phyloP scores from a whole-genome alignment of 108 stramenopile genomes.

The Schizochytrium sp. region DNA sequence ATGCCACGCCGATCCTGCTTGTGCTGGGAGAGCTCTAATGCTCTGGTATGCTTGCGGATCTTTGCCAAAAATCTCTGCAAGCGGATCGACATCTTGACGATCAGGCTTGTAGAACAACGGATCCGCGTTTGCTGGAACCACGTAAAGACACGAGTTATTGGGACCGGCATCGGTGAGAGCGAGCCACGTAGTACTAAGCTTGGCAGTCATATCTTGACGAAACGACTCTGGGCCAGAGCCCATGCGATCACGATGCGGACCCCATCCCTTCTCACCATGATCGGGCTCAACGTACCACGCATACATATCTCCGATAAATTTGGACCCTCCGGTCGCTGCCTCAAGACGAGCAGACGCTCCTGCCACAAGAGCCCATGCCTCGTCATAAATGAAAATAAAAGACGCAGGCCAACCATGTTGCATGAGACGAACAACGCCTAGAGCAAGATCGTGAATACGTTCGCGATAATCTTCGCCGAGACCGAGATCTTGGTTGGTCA shows the following conservation, averaged over 20 bases:
- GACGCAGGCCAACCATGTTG: conserved; percentile 57
- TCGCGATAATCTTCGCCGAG: conserved; percentile 20
- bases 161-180: conserved; percentile 52
- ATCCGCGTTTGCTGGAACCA: conserved; percentile 3
- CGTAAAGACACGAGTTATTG: conserved; percentile 49
- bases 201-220: conserved; percentile 7
- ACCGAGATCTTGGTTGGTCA: conserved; percentile 8
- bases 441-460: conserved; percentile 35
- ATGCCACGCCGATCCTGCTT: conserved; percentile 32
- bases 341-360: not conserved
- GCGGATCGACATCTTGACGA: conserved; percentile 13
- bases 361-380: conserved; percentile 30
- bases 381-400: conserved; percentile 56
- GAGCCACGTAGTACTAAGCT: conserved; percentile 54
- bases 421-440: conserved; percentile 45
- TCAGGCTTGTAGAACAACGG: conserved; percentile 15
- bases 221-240: conserved; percentile 48
- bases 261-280: conserved; percentile 31
- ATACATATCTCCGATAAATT: conserved; percentile 50
- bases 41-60: conserved; percentile 50
- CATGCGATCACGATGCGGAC: conserved; percentile 54
- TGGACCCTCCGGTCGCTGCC: conserved; percentile 26
- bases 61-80: not conserved
- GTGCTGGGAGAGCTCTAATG: conserved; percentile 26
- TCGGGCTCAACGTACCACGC: conserved; percentile 49